Base-by-base conservation (phyloP, 2,329 filamentous ascomycete genomes). In the Aspergillus japonicus region DNA sequence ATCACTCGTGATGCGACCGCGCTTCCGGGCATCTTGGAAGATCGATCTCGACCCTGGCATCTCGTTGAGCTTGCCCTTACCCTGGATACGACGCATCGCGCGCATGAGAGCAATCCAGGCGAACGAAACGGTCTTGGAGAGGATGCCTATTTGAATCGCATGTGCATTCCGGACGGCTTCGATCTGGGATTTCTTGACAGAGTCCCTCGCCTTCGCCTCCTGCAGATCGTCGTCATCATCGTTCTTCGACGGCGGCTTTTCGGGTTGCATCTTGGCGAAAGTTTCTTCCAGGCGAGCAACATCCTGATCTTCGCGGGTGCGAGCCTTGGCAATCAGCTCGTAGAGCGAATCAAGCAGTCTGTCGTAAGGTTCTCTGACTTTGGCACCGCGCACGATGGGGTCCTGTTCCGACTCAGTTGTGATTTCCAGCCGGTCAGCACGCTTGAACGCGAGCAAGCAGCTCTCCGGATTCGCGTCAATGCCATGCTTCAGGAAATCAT, bases 91-190 rank as follows among this genome's bases (percentile, higher is more conserved):
- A 58, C 95, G 90, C 86, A 96, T 96, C 4, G 94, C 90, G 54
- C 95, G 88, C 78, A 96, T 96, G 60, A 98, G 82, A 16, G 92
- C 92, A 70, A 98, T 96, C 95, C 95, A 99, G 4, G 92, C 89
- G 69, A 92, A 93, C 0, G 95, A 96, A 57, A 99, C 88, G 1
- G 91, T 94, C 68, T 89, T 88, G 47, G 90, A 94, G 23, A 98
- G 83, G 16, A 90, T 81, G 29, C 89, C 87, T 35, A 88, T 87
- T 70, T 96, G 91, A 5, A 85, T 84, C 7, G 86, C 85, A 70
- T 90, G 89, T 11, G 87, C 87, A 61, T 89, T 85, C 69, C 83
- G 81, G 48, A 87, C 80, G 5, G 81, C 80, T 56, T 85, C 81
- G 48, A 88, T 80, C 66, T 87, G 83, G 19, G 75, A 74, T 42